A percentile compares a stretch with the other conserved stretches of the same genome.
Conservation (phyloP, 192 early-diverging fungal genomes). For the Mortierella hygrophila region DNA sequence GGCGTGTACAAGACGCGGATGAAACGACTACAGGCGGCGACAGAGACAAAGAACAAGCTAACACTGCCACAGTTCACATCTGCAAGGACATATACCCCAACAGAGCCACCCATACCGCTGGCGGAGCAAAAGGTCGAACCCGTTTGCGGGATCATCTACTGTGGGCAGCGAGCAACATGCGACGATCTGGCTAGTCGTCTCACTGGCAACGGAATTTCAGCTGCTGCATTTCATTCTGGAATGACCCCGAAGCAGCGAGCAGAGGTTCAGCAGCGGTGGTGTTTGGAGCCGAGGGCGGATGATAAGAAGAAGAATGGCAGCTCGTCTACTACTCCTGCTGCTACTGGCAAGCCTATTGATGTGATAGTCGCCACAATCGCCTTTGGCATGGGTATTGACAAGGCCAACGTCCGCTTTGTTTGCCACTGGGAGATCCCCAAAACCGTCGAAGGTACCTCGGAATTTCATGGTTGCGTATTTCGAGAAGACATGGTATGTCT, state of each 20-base stretch:
- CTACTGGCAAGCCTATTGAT: conserved; percentile 55
- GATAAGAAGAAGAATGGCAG: neutral
- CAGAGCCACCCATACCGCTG: neutral
- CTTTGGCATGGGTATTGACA: conserved; percentile 85
- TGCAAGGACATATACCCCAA: neutral
- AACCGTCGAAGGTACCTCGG: conserved; percentile 72
- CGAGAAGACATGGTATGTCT: neutral
- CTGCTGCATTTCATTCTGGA: conserved; percentile 54
- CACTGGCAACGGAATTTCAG: conserved; percentile 26
- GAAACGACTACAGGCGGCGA: conserved; percentile 16
- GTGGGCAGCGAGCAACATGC: conserved; percentile 40
- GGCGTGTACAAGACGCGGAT: conserved; percentile 24
- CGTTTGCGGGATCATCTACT: conserved; percentile 47
- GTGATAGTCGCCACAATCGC: conserved; percentile 84
- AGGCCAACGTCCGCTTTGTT: conserved; percentile 77
- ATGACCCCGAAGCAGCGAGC: conserved; percentile 46
- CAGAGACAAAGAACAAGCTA: neutral
- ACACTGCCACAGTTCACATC: neutral
- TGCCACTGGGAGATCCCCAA: conserved; percentile 80
- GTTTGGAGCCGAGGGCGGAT: neutral
- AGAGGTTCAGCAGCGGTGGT: conserved; percentile 41
- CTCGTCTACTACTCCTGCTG: neutral
- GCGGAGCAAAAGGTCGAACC: conserved; percentile 2
- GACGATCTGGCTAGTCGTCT: conserved; percentile 36
- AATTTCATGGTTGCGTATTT: neutral